These are phyloP conservation scores for Botrytis cinerea DNA, from an alignment of 2,329 filamentous ascomycete genomes.

Conservation along the genomic window DNA sequence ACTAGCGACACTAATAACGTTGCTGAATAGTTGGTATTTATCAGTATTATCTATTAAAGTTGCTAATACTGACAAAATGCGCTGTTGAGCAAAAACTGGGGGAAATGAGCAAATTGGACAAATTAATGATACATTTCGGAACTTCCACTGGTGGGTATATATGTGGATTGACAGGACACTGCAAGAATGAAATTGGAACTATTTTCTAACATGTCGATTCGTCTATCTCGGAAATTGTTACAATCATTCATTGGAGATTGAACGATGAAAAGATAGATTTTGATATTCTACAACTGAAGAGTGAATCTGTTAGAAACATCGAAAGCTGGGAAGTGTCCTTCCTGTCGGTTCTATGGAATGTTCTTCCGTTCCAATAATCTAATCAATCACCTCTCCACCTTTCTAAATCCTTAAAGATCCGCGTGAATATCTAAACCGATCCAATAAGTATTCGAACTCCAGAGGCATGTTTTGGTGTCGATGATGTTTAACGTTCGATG, in stretches of 20 bases:
- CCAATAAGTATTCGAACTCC: neutral
- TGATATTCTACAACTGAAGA: too few relatives aligned
- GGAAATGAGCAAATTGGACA: neutral
- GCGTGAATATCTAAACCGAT: neutral
- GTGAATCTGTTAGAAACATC: too few relatives aligned
- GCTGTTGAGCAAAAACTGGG: rapidly evolving
- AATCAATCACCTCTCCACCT: neutral
- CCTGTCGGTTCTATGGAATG: too few relatives aligned
- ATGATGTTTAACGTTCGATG: neutral
- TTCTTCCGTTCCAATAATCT: neutral
- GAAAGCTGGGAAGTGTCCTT: too few relatives aligned
- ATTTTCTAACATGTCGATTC: too few relatives aligned
- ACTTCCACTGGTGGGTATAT: too few relatives aligned
- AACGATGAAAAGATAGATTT: too few relatives aligned
- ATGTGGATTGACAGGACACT: too few relatives aligned
- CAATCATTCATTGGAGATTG: too few relatives aligned
- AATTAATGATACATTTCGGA: neutral
- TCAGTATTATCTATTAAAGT: neutral
- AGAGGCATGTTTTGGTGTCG: neutral
- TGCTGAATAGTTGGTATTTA: neutral
- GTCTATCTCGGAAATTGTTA: too few relatives aligned
- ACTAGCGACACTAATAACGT: rapidly evolving
- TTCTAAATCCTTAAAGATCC: neutral
- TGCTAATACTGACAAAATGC: rapidly evolving
- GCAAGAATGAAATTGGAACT: too few relatives aligned